These are phyloP conservation scores for Aspergillus mulundensis DNA, from an alignment of 495 filamentous ascomycete genomes.

Conservation along the genomic window DNA sequence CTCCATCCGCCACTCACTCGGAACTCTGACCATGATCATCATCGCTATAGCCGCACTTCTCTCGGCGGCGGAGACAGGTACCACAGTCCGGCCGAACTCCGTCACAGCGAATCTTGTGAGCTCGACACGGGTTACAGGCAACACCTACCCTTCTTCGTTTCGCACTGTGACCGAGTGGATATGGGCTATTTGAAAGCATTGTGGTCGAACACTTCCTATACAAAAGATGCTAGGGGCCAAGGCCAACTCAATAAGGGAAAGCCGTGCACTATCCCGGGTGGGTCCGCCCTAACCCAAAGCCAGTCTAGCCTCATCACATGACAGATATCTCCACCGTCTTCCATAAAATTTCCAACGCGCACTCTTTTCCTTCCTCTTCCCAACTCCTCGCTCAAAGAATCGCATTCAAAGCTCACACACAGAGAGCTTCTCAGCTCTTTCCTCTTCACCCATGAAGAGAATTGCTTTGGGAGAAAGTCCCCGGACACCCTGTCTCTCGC, in stretches of 20 bases:
- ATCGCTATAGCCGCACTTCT: conserved; percentile 6
- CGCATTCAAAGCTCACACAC: conserved; percentile 99
- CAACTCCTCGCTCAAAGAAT: conserved; percentile 97
- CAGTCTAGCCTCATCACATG: conserved; percentile 24
- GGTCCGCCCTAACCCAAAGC: neutral
- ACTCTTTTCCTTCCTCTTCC: conserved; percentile 35
- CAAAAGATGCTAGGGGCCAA: no score
- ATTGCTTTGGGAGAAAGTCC: conserved; percentile 99
- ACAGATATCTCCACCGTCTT: conserved; percentile 21
- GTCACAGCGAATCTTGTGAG: conserved; percentile 14
- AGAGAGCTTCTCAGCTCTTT: conserved; percentile 47
- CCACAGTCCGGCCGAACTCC: conserved; percentile 8
- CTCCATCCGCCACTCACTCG: neutral
- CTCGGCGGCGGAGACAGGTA: conserved; percentile 7
- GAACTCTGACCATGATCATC: neutral
- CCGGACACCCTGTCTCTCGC: conserved; percentile 75
- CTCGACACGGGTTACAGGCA: conserved; percentile 11
- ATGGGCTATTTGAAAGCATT: neutral
- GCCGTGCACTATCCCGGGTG: neutral
- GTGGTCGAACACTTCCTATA: neutral
- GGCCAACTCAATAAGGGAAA: neutral
- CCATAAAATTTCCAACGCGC: conserved; percentile 12
- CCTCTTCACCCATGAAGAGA: conserved; percentile 35
- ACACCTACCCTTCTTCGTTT: conserved; percentile 7
- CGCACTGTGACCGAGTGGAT: neutral